Conservation (phyloP, 2,329 filamentous ascomycete species). For the Tolypocladium ovalisporum region DNA sequence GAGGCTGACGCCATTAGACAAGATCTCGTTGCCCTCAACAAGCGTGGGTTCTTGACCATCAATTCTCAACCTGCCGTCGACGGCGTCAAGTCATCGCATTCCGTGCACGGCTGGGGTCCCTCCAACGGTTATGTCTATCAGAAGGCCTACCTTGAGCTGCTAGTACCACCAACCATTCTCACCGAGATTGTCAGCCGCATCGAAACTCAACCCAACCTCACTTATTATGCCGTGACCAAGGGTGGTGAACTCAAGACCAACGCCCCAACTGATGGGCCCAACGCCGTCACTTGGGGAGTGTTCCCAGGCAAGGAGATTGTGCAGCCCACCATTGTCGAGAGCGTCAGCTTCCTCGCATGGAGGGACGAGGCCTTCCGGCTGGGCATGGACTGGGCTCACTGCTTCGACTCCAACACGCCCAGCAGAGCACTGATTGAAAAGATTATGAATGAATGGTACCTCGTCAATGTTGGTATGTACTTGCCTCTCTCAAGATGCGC, state of each 20-base stretch:
- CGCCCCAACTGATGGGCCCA: conserved; percentile 73
- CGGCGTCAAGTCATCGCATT: conserved; percentile 76
- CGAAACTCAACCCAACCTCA: conserved; percentile 67
- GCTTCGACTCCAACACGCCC: conserved; percentile 65
- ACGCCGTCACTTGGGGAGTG: conserved; percentile 98
- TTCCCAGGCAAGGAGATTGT: conserved; percentile 98
- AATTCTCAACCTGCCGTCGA: conserved; percentile 96
- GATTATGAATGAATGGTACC: conserved; percentile 83
- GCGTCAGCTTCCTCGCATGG: conserved; percentile 95
- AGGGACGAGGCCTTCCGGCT: conserved; percentile 95
- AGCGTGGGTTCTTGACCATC: conserved; percentile 80
- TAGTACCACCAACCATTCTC: conserved; percentile 73
- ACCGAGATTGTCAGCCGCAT: conserved; percentile 68
- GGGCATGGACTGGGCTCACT: conserved; percentile 88
- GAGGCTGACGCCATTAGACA: conserved; percentile 72
- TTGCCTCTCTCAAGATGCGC: not conserved
- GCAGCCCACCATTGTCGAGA: conserved; percentile 99
- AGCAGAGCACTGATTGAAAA: conserved; percentile 71
- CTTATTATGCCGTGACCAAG: conserved; percentile 89
- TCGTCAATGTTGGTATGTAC: conserved; percentile 82
- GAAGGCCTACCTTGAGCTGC: conserved; percentile 89
- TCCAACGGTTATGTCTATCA: conserved; percentile 95
- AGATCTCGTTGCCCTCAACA: conserved; percentile 72
- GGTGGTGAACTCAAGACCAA: conserved; percentile 75
- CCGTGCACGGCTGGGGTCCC: conserved; percentile 88